Evolutionary conservation across 768 basidiomycete genomes (phyloP).

Genomic region (Tulasnella sp.): DNA sequence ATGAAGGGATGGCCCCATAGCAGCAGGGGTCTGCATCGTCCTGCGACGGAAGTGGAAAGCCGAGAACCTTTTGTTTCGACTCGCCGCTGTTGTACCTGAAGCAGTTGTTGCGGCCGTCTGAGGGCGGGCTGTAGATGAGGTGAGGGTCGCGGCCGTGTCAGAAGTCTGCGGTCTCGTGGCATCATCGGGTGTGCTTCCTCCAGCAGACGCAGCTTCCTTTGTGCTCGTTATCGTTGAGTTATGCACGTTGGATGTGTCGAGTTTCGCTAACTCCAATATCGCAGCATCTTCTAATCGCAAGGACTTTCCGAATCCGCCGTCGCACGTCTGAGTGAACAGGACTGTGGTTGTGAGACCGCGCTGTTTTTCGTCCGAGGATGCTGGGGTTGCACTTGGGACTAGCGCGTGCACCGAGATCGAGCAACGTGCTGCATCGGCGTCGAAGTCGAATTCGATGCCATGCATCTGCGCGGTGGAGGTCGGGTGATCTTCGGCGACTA

Average conservation of each 20-base stretch:
- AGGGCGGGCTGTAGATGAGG: slow-evolving; percentile 16
- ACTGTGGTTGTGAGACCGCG: slow-evolving; percentile 39
- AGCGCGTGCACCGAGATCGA: slow-evolving; percentile 69
- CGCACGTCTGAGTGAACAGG: slow-evolving; percentile 43
- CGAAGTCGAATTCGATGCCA: slow-evolving; percentile 83
- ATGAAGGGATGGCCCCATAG: slow-evolving; percentile 67
- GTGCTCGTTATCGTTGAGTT: neutral
- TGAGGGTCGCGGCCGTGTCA: slow-evolving; percentile 18
- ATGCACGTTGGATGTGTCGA: neutral
- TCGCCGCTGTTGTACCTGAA: slow-evolving; percentile 13
- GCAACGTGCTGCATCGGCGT: slow-evolving; percentile 81
- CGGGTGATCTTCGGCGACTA: slow-evolving; percentile 23
- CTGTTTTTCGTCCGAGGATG: slow-evolving; percentile 44
- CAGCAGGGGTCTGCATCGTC: slow-evolving; percentile 34
- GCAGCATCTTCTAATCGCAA: slow-evolving; percentile 64
- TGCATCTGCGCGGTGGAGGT: slow-evolving; percentile 37
- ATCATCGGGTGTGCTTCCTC: too few relatives aligned
- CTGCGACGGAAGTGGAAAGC: slow-evolving; percentile 56
- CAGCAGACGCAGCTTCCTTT: too few relatives aligned
- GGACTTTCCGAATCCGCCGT: slow-evolving; percentile 72
- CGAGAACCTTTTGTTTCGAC: slow-evolving; percentile 48
- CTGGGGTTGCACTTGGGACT: slow-evolving; percentile 38
- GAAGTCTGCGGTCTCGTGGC: too few relatives aligned
- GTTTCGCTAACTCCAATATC: slow-evolving; percentile 52
- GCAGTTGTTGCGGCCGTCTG: slow-evolving; percentile 11